Evolutionary conservation across 768 basidiomycete genomes (phyloP).

Genomic region (Russula compacta): DNA sequence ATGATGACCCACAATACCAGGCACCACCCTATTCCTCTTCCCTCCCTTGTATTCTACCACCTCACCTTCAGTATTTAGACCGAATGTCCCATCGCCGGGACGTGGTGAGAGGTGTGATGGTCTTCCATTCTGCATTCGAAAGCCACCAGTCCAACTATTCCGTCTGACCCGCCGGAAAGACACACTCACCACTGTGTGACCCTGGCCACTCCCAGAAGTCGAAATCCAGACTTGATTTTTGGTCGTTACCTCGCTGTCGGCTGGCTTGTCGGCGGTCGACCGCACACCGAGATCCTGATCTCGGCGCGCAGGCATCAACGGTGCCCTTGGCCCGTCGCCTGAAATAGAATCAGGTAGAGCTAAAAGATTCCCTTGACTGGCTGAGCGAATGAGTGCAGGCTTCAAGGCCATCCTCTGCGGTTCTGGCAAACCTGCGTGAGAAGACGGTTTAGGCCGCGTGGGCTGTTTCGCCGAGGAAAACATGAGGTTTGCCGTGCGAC

Average conservation of each 20-base stretch:
- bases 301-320: background rate
- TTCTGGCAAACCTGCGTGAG: constrained; percentile 20
- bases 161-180: background rate
- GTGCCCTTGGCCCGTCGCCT: constrained; percentile 6
- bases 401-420: constrained; percentile 16
- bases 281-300: constrained; percentile 9
- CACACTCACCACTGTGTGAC: background rate
- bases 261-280: constrained; percentile 9
- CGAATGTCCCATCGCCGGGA: constrained; percentile 52
- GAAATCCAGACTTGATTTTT: constrained; percentile 26
- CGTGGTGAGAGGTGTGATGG: constrained; percentile 45
- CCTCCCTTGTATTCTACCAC: constrained; percentile 19
- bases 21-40: constrained; percentile 45
- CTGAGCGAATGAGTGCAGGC: constrained; percentile 16
- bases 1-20: constrained; percentile 54
- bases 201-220: background rate
- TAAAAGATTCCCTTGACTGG: constrained; percentile 22
- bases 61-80: constrained; percentile 29
- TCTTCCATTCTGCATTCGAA: constrained; percentile 31
- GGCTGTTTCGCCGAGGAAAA: constrained; percentile 30
- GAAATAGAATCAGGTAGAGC: constrained; percentile 22
- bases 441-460: constrained; percentile 28
- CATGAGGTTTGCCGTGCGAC: constrained; percentile 55
- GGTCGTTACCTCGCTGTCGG: constrained; percentile 5
- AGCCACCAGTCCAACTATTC: background rate